Conservation (phyloP, 495 filamentous ascomycete genomes). For the Pseudomonodictys pantanalensis region DNA sequence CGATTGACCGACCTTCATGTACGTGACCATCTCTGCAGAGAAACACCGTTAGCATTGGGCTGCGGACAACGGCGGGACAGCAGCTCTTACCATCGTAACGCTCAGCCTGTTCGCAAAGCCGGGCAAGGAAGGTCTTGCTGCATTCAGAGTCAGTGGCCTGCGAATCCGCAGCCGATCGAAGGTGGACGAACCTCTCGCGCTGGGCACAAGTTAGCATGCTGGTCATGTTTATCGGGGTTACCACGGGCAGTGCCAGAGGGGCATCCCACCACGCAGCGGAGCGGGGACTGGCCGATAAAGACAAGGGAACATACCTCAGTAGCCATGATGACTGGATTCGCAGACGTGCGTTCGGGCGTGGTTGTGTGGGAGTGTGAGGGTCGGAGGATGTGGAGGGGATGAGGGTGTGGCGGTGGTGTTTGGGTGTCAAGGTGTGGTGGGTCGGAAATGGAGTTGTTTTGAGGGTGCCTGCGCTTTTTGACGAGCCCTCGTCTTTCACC, state of each 20-base stretch:
- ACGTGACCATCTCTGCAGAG: slow-evolving; percentile 88
- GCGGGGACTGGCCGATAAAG: slow-evolving; percentile 15
- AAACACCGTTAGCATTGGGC: slow-evolving; percentile 38
- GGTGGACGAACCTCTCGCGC: slow-evolving; percentile 29
- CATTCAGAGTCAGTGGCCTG: slow-evolving; percentile 28
- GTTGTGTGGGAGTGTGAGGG: slow-evolving; percentile 4
- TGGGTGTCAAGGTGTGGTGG: background rate
- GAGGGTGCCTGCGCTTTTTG: slow-evolving; percentile 16
- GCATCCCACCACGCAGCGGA: slow-evolving; percentile 9
- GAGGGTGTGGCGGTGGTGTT: slow-evolving; percentile 10
- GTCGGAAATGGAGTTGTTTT: background rate
- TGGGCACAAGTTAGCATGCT: slow-evolving; percentile 29
- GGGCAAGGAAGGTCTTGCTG: slow-evolving; percentile 99
- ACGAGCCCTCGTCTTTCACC: slow-evolving; percentile 9
- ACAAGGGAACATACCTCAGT: slow-evolving; percentile 38
- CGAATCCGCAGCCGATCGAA: background rate
- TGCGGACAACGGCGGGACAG: slow-evolving; percentile 5
- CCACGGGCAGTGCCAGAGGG: slow-evolving; percentile 21
- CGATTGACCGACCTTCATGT: slow-evolving; percentile 81
- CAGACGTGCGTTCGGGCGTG: too few relatives aligned
- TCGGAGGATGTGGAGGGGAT: background rate
- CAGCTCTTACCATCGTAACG: slow-evolving; percentile 88
- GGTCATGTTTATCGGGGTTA: slow-evolving; percentile 22
- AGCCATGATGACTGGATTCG: slow-evolving; percentile 37
- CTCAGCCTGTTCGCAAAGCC: slow-evolving; percentile 99